Conservation (phyloP, 495 filamentous ascomycete species). For the Recurvomyces mirabilis region DNA sequence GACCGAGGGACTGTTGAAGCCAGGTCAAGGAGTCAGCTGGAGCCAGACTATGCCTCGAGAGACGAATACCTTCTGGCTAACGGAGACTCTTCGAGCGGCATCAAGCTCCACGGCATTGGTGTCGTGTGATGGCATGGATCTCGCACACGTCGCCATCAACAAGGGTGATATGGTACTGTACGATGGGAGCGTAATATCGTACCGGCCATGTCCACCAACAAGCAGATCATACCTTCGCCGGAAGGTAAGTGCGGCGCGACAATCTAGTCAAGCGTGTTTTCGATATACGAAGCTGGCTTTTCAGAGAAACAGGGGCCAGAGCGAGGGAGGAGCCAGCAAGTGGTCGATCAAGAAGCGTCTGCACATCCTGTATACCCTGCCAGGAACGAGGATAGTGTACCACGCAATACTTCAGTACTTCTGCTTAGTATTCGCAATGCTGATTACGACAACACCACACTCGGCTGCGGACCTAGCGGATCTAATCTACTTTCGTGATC, state of each 20-base stretch:
- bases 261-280: background rate
- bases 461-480: background rate
- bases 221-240: background rate
- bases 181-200: slow-evolving; percentile 4
- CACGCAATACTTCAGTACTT: slow-evolving; percentile 7
- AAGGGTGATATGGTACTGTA: background rate
- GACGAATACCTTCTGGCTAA: slow-evolving; percentile 8
- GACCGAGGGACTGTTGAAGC: background rate
- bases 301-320: background rate
- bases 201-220: background rate
- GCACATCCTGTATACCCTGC: background rate
- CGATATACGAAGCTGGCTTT: slow-evolving; percentile 5
- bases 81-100: slow-evolving; percentile 1
- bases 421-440: slow-evolving; percentile 1
- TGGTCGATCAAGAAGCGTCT: slow-evolving; percentile 3
- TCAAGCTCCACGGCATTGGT: background rate
- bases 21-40: slow-evolving; percentile 1
- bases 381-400: background rate
- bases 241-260: background rate
- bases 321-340: background rate
- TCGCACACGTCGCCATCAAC: background rate
- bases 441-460: slow-evolving; percentile 3
- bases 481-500: slow-evolving; percentile 4
- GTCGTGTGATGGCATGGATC: background rate
- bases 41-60: background rate